Evolutionary conservation across 768 basidiomycete genomes (phyloP), one percentile per base, ranked within the genome.

Genomic region (Cystofilobasidium macerans): DNA sequence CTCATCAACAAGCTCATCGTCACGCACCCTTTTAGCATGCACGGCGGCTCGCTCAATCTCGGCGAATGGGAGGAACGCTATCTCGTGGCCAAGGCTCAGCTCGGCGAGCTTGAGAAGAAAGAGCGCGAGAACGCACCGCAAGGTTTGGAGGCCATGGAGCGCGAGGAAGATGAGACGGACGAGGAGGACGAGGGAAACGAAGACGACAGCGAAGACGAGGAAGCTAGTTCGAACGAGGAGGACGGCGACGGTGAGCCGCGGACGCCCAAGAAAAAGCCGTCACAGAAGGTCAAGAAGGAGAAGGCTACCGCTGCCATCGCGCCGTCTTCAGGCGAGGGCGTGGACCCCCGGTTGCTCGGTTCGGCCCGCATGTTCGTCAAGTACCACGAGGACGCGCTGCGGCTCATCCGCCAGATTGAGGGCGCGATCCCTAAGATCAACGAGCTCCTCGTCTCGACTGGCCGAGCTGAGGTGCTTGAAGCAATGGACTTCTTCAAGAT

Each of bases 21-120:
- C 64, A 97, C 93, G 0, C 93, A 99, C 77, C 93, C 93, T 4
- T 98, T 88, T 75, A 86, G 86, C 0, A 71, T 84, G 20, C 85
- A 93, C 72, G 94, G 92, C 0, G 94, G 92, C 1, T 80, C 82
- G 53, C 77, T 99, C 59, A 83, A 84, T 61, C 76, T 85, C 12
- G 79, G 80, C 0, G 82, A 85, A 69, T 97, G 87, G 84, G 82
- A 89, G 71, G 79, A 79, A 30, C 79, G 87, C 45, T 92, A 91
- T 73, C 78, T 82, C 22, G 78, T 78, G 18, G 80, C 87, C 22
- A 79, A 78, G 47, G 78, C 77, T 42, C 82, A 93, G 72, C 75
- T 97, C 70, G 81, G 83, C 47, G 83, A 84, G 71, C 73, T 92
- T 58, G 89, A 94, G 71, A 79, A 80, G 51, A 74, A 72, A 26